Conservation (phyloP, 768 basidiomycete genomes). For the Mycena rosella region DNA sequence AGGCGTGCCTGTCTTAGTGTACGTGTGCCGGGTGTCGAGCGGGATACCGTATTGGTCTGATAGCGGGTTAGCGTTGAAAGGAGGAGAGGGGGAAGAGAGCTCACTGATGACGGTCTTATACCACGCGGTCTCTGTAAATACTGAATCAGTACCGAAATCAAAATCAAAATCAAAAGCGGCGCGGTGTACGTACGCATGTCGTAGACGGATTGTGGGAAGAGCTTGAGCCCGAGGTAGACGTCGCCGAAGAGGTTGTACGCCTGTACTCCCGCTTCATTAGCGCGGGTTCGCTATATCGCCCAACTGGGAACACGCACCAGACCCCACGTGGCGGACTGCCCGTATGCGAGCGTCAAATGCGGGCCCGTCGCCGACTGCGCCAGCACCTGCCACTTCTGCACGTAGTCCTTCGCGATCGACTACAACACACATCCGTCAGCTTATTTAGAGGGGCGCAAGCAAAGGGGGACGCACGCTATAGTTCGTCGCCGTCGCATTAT, state of each 20-base stretch:
- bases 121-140: constrained; percentile 46
- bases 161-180: neutral
- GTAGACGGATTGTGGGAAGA: constrained; percentile 54
- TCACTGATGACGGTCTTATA: constrained; percentile 43
- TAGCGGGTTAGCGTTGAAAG: neutral
- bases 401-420: constrained; percentile 59
- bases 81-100: neutral
- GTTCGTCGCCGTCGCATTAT: constrained; percentile 51
- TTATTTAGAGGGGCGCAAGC: neutral
- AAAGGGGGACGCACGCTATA: constrained; percentile 51
- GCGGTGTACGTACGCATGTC: constrained; percentile 43
- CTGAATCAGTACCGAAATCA: too few relatives aligned
- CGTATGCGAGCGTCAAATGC: constrained; percentile 55
- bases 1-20: constrained; percentile 52
- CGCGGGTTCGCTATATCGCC: neutral
- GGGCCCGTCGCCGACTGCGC: constrained; percentile 54
- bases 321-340: constrained; percentile 49
- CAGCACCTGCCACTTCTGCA: constrained; percentile 56
- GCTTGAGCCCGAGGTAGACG: constrained; percentile 52
- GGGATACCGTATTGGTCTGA: constrained; percentile 44
- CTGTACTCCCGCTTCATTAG: neutral
- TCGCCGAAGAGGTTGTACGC: constrained; percentile 55
- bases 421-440: constrained; percentile 34
- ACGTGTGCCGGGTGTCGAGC: constrained; percentile 50
- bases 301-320: constrained; percentile 34